Evolutionary conservation across 257 asterid genomes (phyloP).

Genomic region (Fraxinus pennsylvanica): DNA sequence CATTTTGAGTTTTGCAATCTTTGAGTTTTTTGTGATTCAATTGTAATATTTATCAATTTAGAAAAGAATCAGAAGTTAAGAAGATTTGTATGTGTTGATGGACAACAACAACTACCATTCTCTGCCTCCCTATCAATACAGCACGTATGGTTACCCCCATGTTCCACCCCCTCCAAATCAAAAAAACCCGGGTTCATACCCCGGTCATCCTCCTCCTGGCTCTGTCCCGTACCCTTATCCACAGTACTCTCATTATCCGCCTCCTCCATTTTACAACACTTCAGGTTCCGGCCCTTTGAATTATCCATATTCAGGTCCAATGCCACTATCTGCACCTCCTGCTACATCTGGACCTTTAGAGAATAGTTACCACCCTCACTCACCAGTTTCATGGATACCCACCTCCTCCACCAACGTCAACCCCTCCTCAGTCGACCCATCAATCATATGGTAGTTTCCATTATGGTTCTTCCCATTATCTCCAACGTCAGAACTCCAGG

Average conservation of each 20-base stretch:
- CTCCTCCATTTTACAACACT: slow-evolving; percentile 37
- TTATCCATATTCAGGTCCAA: slow-evolving; percentile 41
- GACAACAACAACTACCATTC: slow-evolving; percentile 54
- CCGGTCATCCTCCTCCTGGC: slow-evolving; percentile 30
- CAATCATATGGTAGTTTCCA: slow-evolving; percentile 51
- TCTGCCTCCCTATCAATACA: slow-evolving; percentile 47
- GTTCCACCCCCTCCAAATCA: slow-evolving; percentile 43
- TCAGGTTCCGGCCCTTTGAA: slow-evolving; percentile 41
- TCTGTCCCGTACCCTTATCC: slow-evolving; percentile 36
- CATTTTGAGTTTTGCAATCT: slow-evolving; percentile 24
- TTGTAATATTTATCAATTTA: slow-evolving; percentile 18
- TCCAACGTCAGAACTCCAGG: slow-evolving; percentile 49
- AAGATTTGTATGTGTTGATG: slow-evolving; percentile 41
- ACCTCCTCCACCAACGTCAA: slow-evolving; percentile 37
- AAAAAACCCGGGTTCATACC: slow-evolving; percentile 43
- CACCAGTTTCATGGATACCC: slow-evolving; percentile 54
- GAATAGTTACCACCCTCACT: slow-evolving; percentile 34
- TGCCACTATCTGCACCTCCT: slow-evolving; percentile 27
- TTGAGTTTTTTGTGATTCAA: slow-evolving; percentile 23
- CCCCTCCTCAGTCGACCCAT: slow-evolving; percentile 39
- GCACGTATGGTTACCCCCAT: slow-evolving; percentile 48
- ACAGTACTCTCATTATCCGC: slow-evolving; percentile 52
- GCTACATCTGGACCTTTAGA: slow-evolving; percentile 35
- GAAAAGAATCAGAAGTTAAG: background rate
- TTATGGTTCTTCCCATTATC: slow-evolving; percentile 41